Evolutionary conservation across 2,329 filamentous ascomycete species (phyloP).

Genomic region (Sporothrix dimorphospora): DNA sequence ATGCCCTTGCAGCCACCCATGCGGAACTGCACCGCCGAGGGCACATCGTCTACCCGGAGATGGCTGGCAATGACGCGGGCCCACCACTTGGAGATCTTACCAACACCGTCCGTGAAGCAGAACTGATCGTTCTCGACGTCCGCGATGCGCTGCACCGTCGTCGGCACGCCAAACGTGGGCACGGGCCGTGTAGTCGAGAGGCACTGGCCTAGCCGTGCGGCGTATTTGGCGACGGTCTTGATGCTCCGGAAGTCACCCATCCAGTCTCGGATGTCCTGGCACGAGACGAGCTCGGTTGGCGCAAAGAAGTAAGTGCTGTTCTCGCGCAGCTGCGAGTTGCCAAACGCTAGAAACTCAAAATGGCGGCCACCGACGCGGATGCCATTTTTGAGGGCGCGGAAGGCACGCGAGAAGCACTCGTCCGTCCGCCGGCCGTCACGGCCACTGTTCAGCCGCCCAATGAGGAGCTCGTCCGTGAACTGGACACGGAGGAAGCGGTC

Average conservation of each 20-base stretch:
- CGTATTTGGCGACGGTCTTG: conserved; percentile 82
- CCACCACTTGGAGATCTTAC: conserved; percentile 82
- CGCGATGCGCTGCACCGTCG: conserved; percentile 58
- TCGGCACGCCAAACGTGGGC: conserved; percentile 62
- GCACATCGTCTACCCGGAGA: conserved; percentile 64
- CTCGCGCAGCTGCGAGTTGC: conserved; percentile 92
- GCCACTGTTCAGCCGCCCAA: conserved; percentile 62
- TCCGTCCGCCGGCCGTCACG: conserved; percentile 62
- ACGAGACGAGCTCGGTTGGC: conserved; percentile 65
- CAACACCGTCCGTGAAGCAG: conserved; percentile 89
- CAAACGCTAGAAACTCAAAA: conserved; percentile 91
- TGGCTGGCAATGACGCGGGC: conserved; percentile 74
- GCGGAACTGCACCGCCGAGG: conserved; percentile 89
- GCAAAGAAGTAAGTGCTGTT: conserved; percentile 93
- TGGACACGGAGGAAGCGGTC: conserved; percentile 88
- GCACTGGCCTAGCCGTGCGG: conserved; percentile 87
- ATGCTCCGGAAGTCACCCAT: conserved; percentile 88
- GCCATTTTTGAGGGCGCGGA: conserved; percentile 72
- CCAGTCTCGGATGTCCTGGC: conserved; percentile 76
- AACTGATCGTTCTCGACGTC: conserved; percentile 72
- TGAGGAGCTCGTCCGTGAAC: conserved; percentile 77
- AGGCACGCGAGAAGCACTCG: conserved; percentile 74
- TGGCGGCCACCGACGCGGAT: conserved; percentile 79
- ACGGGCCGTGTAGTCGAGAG: conserved; percentile 90
- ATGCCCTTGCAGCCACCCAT: conserved; percentile 93